These are phyloP conservation scores for Tulasnella sp. DNA, from an alignment of 768 basidiomycete species.

Conservation along the genomic window DNA sequence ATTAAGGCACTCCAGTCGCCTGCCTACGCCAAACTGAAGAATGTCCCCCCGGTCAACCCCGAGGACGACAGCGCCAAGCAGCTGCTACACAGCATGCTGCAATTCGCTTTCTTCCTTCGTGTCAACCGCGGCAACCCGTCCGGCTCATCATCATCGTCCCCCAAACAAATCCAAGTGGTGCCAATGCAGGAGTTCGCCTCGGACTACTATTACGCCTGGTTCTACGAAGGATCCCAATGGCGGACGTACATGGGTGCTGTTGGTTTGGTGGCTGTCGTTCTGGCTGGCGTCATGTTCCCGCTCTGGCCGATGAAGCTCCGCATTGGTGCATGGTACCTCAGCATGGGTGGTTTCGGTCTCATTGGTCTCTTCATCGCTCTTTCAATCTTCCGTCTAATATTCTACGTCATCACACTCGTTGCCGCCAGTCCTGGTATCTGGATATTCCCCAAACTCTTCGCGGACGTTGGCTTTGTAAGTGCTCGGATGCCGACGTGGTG, in stretches of 20 bases:
- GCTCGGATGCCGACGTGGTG: not conserved
- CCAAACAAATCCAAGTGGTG: conserved; percentile 74
- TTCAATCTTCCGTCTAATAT: conserved; percentile 84
- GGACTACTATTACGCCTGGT: conserved; percentile 92
- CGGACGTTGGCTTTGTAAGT: conserved; percentile 95
- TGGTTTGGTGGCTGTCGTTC: conserved; percentile 87
- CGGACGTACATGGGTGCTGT: conserved; percentile 86
- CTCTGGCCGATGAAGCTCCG: conserved; percentile 94
- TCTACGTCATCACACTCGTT: conserved; percentile 89
- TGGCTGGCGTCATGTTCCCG: conserved; percentile 98
- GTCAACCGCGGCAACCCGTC: conserved; percentile 72
- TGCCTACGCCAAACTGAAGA: conserved; percentile 84
- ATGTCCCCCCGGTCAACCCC: conserved; percentile 60
- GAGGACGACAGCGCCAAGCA: conserved; percentile 69
- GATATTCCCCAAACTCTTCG: conserved; percentile 98
- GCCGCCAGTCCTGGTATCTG: conserved; percentile 88
- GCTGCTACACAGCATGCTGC: conserved; percentile 65
- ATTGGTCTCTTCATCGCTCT: conserved; percentile 87
- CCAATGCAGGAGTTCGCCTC: conserved; percentile 66
- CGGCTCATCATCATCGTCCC: conserved; percentile 64
- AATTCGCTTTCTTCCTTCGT: conserved; percentile 87
- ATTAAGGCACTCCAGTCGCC: conserved; percentile 88
- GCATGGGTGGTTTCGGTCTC: conserved; percentile 79
- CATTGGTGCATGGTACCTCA: conserved; percentile 93
- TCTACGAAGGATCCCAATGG: conserved; percentile 92